phyloP scores from a whole-genome alignment of 2,329 filamentous ascomycete species.

The Knufia fluminis region DNA sequence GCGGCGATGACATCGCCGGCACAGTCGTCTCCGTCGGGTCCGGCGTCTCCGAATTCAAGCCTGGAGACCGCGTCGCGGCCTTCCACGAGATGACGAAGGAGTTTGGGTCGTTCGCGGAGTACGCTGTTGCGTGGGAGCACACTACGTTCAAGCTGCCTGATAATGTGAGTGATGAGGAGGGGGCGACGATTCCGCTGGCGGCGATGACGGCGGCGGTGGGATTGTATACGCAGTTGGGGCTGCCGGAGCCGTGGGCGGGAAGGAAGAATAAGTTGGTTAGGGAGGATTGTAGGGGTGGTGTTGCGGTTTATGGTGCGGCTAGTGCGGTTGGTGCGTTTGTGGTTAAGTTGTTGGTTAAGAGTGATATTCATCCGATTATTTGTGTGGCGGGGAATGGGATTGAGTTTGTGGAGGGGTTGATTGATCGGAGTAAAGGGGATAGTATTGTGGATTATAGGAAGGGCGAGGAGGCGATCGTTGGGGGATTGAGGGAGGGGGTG shows the following conservation, averaged over 20 bases:
- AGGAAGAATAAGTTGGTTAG: neutral
- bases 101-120: constrained; percentile 48
- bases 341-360: constrained; percentile 45
- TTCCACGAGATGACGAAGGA: constrained; percentile 42
- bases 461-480: constrained; percentile 45
- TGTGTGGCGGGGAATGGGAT: constrained; percentile 47
- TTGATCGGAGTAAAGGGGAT: constrained; percentile 48
- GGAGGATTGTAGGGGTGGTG: constrained; percentile 19
- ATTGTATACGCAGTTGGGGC: constrained; percentile 10
- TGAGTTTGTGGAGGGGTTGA: constrained; percentile 43
- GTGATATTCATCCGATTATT: constrained; percentile 54
- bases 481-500: constrained; percentile 37
- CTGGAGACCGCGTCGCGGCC: constrained; percentile 46
- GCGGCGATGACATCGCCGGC: constrained; percentile 45
- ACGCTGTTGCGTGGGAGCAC: constrained; percentile 44
- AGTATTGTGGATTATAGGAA: constrained; percentile 51
- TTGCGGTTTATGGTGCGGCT: constrained; percentile 47
- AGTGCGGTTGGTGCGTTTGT: constrained; percentile 51
- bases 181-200: constrained; percentile 15
- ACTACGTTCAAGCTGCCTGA: constrained; percentile 48
- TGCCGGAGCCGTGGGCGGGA: constrained; percentile 14
- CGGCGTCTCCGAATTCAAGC: constrained; percentile 45
- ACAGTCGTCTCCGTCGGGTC: constrained; percentile 43
- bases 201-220: constrained; percentile 15
- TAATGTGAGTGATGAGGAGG: constrained; percentile 44